Conservation (phyloP, 2,329 filamentous ascomycete genomes). For the Alternaria arbusti region DNA sequence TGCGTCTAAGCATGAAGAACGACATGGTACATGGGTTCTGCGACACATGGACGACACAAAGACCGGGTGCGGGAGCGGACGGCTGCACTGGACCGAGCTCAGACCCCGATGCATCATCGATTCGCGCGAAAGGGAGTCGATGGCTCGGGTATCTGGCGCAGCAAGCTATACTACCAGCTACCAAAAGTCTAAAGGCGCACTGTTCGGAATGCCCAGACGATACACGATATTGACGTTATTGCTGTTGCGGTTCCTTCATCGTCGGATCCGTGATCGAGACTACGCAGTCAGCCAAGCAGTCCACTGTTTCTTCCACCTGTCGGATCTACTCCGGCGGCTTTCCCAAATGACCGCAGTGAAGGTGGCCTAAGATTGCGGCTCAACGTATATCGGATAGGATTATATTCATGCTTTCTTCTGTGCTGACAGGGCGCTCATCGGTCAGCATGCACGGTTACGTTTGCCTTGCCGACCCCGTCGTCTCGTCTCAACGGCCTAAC, state of each 20-base stretch:
- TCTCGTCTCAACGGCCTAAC: not conserved
- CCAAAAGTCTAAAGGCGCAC: not conserved
- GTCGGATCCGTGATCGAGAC: not conserved
- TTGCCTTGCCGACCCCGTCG: not conserved
- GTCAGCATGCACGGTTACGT: not conserved
- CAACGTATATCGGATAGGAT: slow-evolving; percentile 2
- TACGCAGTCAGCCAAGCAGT: not conserved
- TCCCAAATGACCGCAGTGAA: not conserved
- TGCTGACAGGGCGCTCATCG: not conserved
- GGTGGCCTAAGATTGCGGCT: not conserved
- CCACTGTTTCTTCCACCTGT: slow-evolving; percentile 5
- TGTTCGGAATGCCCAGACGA: not conserved
- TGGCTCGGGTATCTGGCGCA: not conserved
- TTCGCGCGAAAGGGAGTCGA: slow-evolving; percentile 5
- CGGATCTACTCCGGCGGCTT: slow-evolving; percentile 5
- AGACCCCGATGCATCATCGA: slow-evolving; percentile 9
- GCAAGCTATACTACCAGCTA: not conserved
- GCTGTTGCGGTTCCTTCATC: not conserved
- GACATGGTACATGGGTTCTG: slow-evolving; percentile 26
- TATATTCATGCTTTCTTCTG: slow-evolving; percentile 1
- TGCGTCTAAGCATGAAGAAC: not conserved
- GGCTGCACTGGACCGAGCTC: slow-evolving; percentile 8
- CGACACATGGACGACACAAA: slow-evolving; percentile 19
- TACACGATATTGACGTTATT: not conserved
- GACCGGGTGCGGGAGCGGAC: slow-evolving; percentile 16